Percentiles rank a stretch among this genome's conserved stretches.
Evolutionary conservation across 805 yeast genomes (phyloP).

Genomic region (Monosporozyma servazzii): DNA sequence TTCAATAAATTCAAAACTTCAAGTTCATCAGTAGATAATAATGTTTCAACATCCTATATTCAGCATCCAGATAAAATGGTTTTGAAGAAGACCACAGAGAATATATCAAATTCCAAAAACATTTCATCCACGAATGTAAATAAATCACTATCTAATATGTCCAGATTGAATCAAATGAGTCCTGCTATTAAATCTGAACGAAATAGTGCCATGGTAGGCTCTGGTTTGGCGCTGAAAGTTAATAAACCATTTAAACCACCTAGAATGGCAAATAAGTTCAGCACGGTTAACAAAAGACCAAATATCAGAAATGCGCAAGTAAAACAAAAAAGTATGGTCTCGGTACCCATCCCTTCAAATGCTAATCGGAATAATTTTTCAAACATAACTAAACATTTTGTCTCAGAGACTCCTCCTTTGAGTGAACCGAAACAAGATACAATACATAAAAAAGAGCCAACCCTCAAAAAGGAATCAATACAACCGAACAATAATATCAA

Average conservation of each 20-base stretch:
- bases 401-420: neutral
- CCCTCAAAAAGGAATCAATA: neutral
- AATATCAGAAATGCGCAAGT: constrained; percentile 4
- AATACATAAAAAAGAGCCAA: neutral
- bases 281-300: constrained; percentile 9
- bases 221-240: constrained; percentile 19
- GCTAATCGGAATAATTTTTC: neutral
- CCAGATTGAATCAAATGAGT: neutral
- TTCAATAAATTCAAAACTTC: neutral
- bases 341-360: neutral
- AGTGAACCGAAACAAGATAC: neutral
- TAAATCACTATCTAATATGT: neutral
- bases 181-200: neutral
- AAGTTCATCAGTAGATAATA: neutral
- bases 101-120: neutral
- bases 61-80: neutral
- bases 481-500: no score
- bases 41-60: neutral
- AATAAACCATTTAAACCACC: constrained; percentile 27
- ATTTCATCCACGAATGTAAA: neutral
- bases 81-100: neutral
- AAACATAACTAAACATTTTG: neutral
- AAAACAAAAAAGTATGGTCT: neutral
- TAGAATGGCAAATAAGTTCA: constrained; percentile 4
- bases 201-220: neutral